Conservation (phyloP, 768 basidiomycete species). For the Leccinum uliginosum region DNA sequence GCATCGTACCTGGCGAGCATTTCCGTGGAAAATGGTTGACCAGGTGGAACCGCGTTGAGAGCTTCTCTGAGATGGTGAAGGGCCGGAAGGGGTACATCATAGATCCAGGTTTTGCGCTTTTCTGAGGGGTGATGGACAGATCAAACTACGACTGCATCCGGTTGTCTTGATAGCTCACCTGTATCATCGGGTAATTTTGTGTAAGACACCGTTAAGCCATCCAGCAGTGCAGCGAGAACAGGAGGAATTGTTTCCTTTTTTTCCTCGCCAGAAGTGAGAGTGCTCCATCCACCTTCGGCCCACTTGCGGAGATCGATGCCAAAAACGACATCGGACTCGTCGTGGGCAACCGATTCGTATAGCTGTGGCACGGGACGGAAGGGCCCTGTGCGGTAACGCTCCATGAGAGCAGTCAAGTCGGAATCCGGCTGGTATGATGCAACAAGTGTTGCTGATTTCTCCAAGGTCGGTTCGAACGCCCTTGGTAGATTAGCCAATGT, state of each 20-base stretch:
- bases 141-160: background rate
- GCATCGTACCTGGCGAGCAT: constrained; percentile 75
- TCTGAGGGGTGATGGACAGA: constrained; percentile 43
- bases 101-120: constrained; percentile 90
- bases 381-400: constrained; percentile 89
- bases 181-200: constrained; percentile 53
- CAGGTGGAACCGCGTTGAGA: constrained; percentile 65
- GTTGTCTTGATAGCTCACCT: constrained; percentile 39
- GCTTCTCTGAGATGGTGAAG: constrained; percentile 84
- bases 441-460: constrained; percentile 70
- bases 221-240: constrained; percentile 65
- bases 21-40: constrained; percentile 43
- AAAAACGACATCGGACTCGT: constrained; percentile 82
- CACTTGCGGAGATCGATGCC: constrained; percentile 89
- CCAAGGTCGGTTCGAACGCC: constrained; percentile 57
- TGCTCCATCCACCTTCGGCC: constrained; percentile 79
- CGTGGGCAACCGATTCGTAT: constrained; percentile 81
- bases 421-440: constrained; percentile 85
- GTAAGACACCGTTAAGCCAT: constrained; percentile 62
- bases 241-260: constrained; percentile 67
- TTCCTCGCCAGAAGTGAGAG: constrained; percentile 49
- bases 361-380: constrained; percentile 84
- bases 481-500: constrained; percentile 71
- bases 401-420: constrained; percentile 82
- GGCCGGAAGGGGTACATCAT: constrained; percentile 81